A percentile compares a stretch with the other conserved stretches of the same genome.
phyloP scores from a whole-genome alignment of 495 filamentous ascomycete species.

The Aspergillus diversus region DNA sequence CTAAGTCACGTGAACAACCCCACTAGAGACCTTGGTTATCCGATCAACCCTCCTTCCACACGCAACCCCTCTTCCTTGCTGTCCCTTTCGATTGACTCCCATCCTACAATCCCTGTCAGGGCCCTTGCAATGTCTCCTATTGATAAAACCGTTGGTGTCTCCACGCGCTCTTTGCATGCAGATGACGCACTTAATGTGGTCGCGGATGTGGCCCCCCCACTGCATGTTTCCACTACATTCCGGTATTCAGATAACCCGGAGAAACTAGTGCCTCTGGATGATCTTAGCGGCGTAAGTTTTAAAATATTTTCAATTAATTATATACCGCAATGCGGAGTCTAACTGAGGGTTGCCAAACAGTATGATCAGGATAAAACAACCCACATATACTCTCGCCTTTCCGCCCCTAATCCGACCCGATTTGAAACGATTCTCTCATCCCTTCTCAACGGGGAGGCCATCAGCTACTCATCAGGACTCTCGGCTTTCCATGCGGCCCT shows the following conservation, averaged over 20 bases:
- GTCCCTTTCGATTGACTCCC: slow-evolving; percentile 11
- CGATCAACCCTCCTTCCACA: background rate
- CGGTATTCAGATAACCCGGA: slow-evolving; percentile 74
- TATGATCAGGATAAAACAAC: slow-evolving; percentile 29
- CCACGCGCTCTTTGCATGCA: slow-evolving; percentile 82
- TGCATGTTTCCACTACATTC: slow-evolving; percentile 89
- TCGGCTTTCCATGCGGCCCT: slow-evolving; percentile 85
- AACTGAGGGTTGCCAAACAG: slow-evolving; percentile 22
- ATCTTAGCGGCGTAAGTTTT: slow-evolving; percentile 39
- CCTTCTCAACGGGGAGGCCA: slow-evolving; percentile 66
- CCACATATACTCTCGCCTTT: slow-evolving; percentile 77
- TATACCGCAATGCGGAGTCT: background rate
- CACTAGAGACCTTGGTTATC: background rate
- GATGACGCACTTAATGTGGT: slow-evolving; percentile 76
- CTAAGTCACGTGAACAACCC: slow-evolving; percentile 2
- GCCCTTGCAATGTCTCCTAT: slow-evolving; percentile 36
- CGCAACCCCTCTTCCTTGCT: slow-evolving; percentile 2
- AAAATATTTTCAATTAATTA: background rate
- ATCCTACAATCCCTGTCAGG: slow-evolving; percentile 25
- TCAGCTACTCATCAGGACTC: slow-evolving; percentile 85
- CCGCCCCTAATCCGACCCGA: slow-evolving; percentile 76
- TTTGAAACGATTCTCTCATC: slow-evolving; percentile 78
- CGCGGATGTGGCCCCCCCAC: slow-evolving; percentile 78
- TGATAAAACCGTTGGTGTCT: slow-evolving; percentile 32
- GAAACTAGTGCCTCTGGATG: slow-evolving; percentile 52